Percentiles rank a stretch among this genome's conserved stretches.
Conservation (phyloP, 306 rosid species). For the Acacia crassicarpa region DNA sequence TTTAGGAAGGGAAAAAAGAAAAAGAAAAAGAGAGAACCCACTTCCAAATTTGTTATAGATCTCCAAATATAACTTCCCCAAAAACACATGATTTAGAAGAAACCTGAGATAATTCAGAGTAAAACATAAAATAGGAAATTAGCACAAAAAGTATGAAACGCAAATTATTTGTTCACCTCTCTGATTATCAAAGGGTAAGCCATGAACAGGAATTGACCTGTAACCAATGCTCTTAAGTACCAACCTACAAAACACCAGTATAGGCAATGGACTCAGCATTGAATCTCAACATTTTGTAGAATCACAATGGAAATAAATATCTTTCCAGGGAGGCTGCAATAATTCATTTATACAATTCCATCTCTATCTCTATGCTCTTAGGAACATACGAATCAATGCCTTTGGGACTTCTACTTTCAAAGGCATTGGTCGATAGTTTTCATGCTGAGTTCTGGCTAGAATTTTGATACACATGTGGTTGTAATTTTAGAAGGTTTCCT, state of each 20-base stretch:
- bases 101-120: neutral
- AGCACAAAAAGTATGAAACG: neutral
- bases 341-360: constrained; percentile 16
- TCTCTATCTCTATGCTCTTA: neutral
- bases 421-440: neutral
- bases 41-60: neutral
- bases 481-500: constrained; percentile 6
- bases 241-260: constrained; percentile 59
- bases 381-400: constrained; percentile 1
- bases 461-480: constrained; percentile 5
- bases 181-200: constrained; percentile 75
- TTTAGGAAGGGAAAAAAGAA: neutral
- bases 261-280: constrained; percentile 9
- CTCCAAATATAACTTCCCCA: neutral
- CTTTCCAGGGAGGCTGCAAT: constrained; percentile 8
- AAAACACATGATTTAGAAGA: constrained; percentile 22
- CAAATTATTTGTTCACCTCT: constrained; percentile 50
- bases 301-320: constrained; percentile 5
- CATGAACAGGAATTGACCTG: constrained; percentile 82
- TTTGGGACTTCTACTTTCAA: constrained; percentile 14
- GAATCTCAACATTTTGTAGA: constrained; percentile 6
- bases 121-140: constrained; percentile 14
- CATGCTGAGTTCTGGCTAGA: constrained; percentile 17
- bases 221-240: constrained; percentile 92
- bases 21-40: neutral